A percentile compares a stretch with the other conserved stretches of the same genome.
Conservation (phyloP, 805 yeast species). For the Metschnikowia picachoensis region DNA sequence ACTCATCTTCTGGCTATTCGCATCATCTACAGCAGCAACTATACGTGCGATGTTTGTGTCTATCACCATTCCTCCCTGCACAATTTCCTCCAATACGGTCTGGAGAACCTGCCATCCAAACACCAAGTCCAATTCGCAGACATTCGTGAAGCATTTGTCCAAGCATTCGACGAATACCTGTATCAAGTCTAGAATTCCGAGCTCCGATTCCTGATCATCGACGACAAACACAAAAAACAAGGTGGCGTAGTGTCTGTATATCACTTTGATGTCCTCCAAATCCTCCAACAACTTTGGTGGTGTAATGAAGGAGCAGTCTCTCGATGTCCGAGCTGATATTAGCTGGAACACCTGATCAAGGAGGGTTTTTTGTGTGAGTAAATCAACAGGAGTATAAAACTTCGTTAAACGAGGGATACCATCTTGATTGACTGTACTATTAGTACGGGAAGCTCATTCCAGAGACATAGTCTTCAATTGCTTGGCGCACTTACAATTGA, state of each 20-base stretch:
- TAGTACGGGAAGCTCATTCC: constrained; percentile 15
- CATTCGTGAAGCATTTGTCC: constrained; percentile 89
- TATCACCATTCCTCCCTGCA: constrained; percentile 97
- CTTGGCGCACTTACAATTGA: no score
- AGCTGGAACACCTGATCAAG: constrained; percentile 79
- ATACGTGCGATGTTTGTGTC: constrained; percentile 83
- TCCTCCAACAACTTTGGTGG: constrained; percentile 79
- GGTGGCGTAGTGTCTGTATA: constrained; percentile 92
- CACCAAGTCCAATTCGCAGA: constrained; percentile 93
- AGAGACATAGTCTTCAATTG: background rate
- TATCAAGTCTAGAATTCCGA: constrained; percentile 88
- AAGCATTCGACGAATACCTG: constrained; percentile 96
- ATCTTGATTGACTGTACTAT: constrained; percentile 68
- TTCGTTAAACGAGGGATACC: constrained; percentile 87
- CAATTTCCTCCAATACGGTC: constrained; percentile 84
- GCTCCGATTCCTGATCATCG: constrained; percentile 91
- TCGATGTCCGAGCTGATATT: constrained; percentile 63
- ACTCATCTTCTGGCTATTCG: constrained; percentile 47
- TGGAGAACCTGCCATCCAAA: constrained; percentile 98
- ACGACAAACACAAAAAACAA: constrained; percentile 94
- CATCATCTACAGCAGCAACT: constrained; percentile 78
- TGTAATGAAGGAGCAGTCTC: constrained; percentile 84
- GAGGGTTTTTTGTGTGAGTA: constrained; percentile 74
- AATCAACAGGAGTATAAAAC: constrained; percentile 88
- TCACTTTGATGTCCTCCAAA: constrained; percentile 75